Percentiles rank a stretch among this genome's conserved stretches.
These are phyloP conservation scores for Strobilomyces echinocephalus DNA, from an alignment of 768 basidiomycete genomes.

Conservation along the genomic window DNA sequence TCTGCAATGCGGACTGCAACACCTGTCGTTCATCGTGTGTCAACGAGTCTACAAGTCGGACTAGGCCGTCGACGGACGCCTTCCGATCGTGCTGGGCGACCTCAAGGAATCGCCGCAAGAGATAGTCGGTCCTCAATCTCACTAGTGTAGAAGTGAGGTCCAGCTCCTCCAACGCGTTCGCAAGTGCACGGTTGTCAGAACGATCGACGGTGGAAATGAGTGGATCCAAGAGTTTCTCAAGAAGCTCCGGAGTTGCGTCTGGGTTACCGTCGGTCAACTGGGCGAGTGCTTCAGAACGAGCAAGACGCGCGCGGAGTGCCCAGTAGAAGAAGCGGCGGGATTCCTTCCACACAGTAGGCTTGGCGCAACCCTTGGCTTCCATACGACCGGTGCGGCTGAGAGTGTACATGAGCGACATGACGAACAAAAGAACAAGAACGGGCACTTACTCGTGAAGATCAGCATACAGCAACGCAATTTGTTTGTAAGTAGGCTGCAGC, in stretches of 20 bases:
- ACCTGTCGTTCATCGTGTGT: constrained; percentile 66
- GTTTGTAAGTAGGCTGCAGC: constrained; percentile 87
- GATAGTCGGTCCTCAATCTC: constrained; percentile 65
- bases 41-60: constrained; percentile 68
- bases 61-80: constrained; percentile 67
- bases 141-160: constrained; percentile 59
- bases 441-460: constrained; percentile 88
- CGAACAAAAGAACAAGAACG: neutral
- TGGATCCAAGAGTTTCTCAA: constrained; percentile 57
- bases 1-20: constrained; percentile 59
- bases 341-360: constrained; percentile 80
- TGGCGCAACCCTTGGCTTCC: constrained; percentile 96
- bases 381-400: constrained; percentile 86
- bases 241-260: constrained; percentile 60
- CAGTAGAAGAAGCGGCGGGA: constrained; percentile 91
- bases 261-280: constrained; percentile 70
- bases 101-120: constrained; percentile 61
- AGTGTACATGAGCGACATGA: constrained; percentile 3
- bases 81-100: constrained; percentile 73
- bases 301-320: constrained; percentile 80
- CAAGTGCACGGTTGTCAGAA: constrained; percentile 52
- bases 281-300: constrained; percentile 59
- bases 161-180: constrained; percentile 65
- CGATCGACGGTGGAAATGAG: constrained; percentile 51
- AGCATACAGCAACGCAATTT: constrained; percentile 89